Evolutionary conservation across 192 early-diverging fungal genomes (phyloP), one percentile per base, ranked within the genome.

Genomic region (Coemansia sp.): DNA sequence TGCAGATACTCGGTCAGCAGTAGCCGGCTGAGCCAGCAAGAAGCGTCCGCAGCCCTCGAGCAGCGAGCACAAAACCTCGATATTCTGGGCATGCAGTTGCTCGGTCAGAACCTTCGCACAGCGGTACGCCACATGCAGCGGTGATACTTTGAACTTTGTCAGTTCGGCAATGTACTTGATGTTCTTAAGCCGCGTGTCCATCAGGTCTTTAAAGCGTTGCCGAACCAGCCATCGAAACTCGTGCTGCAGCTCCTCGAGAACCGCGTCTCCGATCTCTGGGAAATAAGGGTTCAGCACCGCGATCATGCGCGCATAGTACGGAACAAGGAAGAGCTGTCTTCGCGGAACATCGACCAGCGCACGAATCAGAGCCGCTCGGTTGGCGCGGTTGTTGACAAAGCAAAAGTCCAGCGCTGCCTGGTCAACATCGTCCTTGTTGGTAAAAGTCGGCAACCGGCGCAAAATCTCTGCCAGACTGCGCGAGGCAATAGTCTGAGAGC

Each of bases 21-120:
- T 95, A 56, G 94, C 89, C 0, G 93, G 88, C 29, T 84, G 87
- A 51, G 89, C 90, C 54, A 86, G 87, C 58, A 98, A 74, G 49
- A 90, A 98, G 10, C 96, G 84, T 5, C 96, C 97, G 67, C 95
- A 96, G 10, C 87, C 85, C 67, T 98, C 96, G 1, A 99, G 80
- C 60, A 88, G 83, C 7, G 78, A 76, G 69, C 94, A 95, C 12
- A 91, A 71, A 0, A 95, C 85, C 68, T 94, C 96, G 38, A 98
- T 88, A 66, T 94, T 94, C 54, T 91, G 87, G 33, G 85, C 80
- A 20, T 87, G 80, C 72, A 97, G 93, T 74, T 94, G 89, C 48
- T 97, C 92, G n/a, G 97, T 75, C 17, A 95, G 73, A 1, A 89
- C 75, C 68, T 97, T 94, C 48, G 95, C 79, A 58, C 90, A 91